These are phyloP conservation scores for Trichosanthes cucumerina DNA, from an alignment of 306 rosid species.

Conservation along the genomic window DNA sequence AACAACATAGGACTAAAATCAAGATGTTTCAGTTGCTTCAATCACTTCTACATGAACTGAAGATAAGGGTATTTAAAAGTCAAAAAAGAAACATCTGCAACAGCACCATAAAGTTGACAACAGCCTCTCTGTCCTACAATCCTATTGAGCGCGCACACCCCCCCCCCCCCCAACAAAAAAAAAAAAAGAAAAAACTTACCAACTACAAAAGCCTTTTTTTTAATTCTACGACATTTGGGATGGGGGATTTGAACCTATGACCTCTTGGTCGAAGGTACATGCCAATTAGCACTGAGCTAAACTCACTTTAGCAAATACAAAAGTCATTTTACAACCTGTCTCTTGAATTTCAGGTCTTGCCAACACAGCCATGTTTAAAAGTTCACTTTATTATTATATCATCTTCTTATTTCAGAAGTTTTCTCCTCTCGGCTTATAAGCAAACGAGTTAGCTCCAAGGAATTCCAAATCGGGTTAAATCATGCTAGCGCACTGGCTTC, in stretches of 20 bases:
- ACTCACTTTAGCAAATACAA: not conserved
- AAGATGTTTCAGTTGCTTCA: not conserved
- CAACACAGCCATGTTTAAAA: not conserved
- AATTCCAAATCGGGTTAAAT: not conserved
- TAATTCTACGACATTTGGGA: no score
- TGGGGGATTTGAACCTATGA: no score
- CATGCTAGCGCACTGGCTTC: not conserved
- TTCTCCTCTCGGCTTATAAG: not conserved
- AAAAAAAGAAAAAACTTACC: not conserved
- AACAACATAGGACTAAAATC: not conserved
- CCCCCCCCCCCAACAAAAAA: no score
- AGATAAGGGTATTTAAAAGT: not conserved
- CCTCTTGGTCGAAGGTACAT: no score
- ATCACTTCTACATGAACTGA: not conserved
- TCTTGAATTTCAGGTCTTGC: not conserved
- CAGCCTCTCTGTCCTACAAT: not conserved
- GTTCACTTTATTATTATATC: not conserved
- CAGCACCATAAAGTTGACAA: not conserved
- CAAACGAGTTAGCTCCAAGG: not conserved
- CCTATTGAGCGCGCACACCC: not conserved
- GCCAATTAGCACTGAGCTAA: no score
- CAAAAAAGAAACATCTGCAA: not conserved
- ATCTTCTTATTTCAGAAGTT: not conserved
- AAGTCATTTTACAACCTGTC: not conserved
- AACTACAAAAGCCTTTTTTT: not conserved